Evolutionary conservation across 1,284 basidiomycete species (phyloP).

Genomic region (Apiotrichum mycotoxinovorans): DNA sequence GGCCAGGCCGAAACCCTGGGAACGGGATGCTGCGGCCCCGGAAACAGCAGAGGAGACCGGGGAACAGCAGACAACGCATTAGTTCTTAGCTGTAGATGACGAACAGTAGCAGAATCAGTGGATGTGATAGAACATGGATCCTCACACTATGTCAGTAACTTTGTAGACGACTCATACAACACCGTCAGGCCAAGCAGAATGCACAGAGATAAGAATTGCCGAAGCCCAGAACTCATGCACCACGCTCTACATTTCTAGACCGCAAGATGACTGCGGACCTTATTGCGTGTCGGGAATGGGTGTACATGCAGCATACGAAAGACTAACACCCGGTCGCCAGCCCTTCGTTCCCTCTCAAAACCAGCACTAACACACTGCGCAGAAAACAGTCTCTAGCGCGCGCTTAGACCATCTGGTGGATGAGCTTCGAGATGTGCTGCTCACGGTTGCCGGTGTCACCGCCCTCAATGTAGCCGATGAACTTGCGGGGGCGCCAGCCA

Average conservation of each 20-base stretch:
- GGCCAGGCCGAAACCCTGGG: conserved; percentile 25
- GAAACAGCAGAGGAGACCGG: neutral
- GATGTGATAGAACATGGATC: neutral
- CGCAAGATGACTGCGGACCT: neutral
- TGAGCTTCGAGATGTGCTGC: conserved; percentile 92
- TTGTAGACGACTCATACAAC: neutral
- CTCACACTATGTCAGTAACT: neutral
- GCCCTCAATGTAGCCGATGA: conserved; percentile 89
- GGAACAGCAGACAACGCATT: neutral
- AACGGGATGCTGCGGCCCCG: conserved; percentile 1
- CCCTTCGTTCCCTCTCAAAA: conserved; percentile 20
- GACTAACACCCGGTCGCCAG: conserved; percentile 24
- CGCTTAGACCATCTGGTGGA: conserved; percentile 89
- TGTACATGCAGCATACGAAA: conserved; percentile 32
- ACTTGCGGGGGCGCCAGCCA: conserved; percentile 95
- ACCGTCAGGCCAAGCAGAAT: no score
- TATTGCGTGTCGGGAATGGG: conserved; percentile 22
- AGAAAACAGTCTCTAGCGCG: neutral
- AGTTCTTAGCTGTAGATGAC: neutral
- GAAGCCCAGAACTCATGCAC: conserved; percentile 1
- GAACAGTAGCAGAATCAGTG: neutral
- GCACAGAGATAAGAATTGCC: no score
- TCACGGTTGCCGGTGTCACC: conserved; percentile 94
- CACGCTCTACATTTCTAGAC: conserved; percentile 8
- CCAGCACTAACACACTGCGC: conserved; percentile 8